These are phyloP conservation scores for Porcisia hertigi DNA, from an alignment of 208 protist genomes.

Conservation along the genomic window DNA sequence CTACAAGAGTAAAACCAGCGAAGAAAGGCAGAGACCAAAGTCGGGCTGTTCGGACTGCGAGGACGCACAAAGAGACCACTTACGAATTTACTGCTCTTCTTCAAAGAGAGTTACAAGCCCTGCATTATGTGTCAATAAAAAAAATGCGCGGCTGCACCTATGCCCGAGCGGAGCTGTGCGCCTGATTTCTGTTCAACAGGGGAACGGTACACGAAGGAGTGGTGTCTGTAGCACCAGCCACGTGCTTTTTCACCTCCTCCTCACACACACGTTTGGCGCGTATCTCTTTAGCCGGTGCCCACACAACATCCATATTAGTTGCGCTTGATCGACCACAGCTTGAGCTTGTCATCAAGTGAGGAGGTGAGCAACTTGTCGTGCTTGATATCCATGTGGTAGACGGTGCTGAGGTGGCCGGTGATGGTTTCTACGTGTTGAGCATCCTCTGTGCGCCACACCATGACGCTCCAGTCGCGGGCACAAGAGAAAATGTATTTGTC, in stretches of 20 bases:
- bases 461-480: constrained; percentile 80
- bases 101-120: neutral
- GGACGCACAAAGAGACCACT: neutral
- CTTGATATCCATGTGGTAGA: constrained; percentile 82
- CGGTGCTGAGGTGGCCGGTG: constrained; percentile 76
- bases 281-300: constrained; percentile 2
- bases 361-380: constrained; percentile 78
- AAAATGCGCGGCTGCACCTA: neutral
- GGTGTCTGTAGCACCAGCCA: constrained; percentile 3
- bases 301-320: neutral
- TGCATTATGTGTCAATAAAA: neutral
- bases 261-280: neutral
- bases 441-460: constrained; percentile 73
- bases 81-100: neutral
- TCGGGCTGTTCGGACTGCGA: neutral
- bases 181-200: neutral
- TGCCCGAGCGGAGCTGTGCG: neutral
- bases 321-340: constrained; percentile 74
- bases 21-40: no score
- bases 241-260: neutral
- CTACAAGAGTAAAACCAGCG: no score
- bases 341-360: constrained; percentile 83
- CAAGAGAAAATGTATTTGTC: constrained; percentile 88
- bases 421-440: constrained; percentile 77
- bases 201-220: neutral